Percentiles rank a stretch among this genome's conserved stretches.
Evolutionary conservation across 345 rosid species (phyloP).

Genomic region (Salix koriyanagi): DNA sequence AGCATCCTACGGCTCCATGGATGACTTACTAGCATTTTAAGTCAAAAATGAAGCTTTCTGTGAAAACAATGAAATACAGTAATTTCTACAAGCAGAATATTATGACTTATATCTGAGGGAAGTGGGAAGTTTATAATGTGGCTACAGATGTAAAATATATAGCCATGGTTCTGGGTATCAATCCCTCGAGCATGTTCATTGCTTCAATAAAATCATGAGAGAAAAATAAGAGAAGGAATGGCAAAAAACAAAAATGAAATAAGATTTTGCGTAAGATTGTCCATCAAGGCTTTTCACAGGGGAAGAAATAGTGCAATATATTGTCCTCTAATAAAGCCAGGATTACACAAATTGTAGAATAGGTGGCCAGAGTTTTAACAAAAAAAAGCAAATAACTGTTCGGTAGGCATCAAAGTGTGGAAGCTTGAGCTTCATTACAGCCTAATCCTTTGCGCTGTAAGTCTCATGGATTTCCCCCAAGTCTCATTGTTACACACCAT

Average conservation of each 20-base stretch:
- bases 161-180: background rate
- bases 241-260: background rate
- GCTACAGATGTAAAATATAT: background rate
- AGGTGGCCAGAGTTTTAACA: background rate
- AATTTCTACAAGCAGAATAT: background rate
- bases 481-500: background rate
- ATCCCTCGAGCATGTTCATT: background rate
- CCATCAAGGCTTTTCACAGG: background rate
- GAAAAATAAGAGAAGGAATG: background rate
- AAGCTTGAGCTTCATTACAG: conserved; percentile 1
- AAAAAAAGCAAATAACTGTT: background rate
- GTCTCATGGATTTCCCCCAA: background rate
- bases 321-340: background rate
- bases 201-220: background rate
- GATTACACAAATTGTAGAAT: background rate
- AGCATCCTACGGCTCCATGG: background rate
- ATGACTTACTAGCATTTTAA: too few relatives aligned
- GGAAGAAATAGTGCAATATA: background rate
- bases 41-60: too few relatives aligned
- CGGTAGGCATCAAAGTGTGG: background rate
- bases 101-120: background rate
- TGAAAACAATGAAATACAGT: background rate
- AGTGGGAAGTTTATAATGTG: background rate
- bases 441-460: background rate
- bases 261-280: background rate